phyloP scores from a whole-genome alignment of 1,284 basidiomycete genomes.

The Ustilago trichophora region DNA sequence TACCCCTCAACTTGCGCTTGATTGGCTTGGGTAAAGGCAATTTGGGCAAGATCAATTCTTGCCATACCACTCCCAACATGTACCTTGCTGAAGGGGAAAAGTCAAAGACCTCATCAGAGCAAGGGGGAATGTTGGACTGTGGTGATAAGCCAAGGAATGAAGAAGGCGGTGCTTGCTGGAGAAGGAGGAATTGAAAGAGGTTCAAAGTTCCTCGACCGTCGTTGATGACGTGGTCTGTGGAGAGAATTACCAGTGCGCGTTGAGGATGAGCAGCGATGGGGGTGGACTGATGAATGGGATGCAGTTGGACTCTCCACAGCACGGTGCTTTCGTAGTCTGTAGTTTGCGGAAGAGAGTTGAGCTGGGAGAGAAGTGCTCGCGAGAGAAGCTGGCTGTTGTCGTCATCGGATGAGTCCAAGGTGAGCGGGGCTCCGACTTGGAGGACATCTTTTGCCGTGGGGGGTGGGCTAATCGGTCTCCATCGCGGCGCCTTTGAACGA shows the following conservation, averaged over 20 bases:
- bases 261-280: too few relatives aligned
- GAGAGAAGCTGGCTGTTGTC: not conserved
- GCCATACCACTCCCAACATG: conserved; percentile 9
- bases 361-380: not conserved
- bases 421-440: not conserved
- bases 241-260: conserved; percentile 13
- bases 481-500: conserved; percentile 9
- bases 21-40: conserved; percentile 9
- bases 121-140: conserved; percentile 2
- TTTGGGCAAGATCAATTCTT: conserved; percentile 21
- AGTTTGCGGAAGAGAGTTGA: not conserved
- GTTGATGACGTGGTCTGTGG: conserved; percentile 34
- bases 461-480: not conserved
- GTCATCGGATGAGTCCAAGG: too few relatives aligned
- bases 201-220: conserved; percentile 30
- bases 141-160: not conserved
- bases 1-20: conserved; percentile 3
- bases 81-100: conserved; percentile 18
- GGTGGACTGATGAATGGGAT: too few relatives aligned
- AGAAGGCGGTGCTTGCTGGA: not conserved
- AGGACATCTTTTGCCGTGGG: conserved; percentile 18
- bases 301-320: conserved; percentile 17
- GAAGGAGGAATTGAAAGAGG: conserved; percentile 17
- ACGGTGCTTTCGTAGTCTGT: conserved; percentile 6
- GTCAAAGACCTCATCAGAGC: conserved; percentile 26